Base-by-base conservation (phyloP, 1,284 basidiomycete genomes). In the Irpex rosettiformis region DNA sequence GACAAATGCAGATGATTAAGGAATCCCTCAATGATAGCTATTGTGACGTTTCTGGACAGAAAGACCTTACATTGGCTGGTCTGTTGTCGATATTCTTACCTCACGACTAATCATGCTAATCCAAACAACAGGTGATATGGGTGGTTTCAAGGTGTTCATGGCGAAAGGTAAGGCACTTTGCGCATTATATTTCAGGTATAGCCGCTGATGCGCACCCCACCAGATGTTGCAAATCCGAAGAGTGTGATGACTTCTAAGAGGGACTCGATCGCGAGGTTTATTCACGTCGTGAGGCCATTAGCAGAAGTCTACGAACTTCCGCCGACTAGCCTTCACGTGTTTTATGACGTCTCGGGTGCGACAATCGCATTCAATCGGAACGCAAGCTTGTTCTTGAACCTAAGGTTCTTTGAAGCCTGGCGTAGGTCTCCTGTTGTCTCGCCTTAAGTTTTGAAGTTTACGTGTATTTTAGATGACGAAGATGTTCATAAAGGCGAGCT, bases 321-420 rank as follows among this genome's bases (percentile, higher is more conserved):
- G 0, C 76, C 85, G 16, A 76, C 82, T 0, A 89, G 88, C 57
- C 68, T 98, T 62, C 92, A 96, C 66, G 82, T 99, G 2, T 98
- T 98, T 71, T 90, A 88, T 72, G 95, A 99, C 68, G 69, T 80
- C 8, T 75, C 78, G 4, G 95, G 96, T 1, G 89, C 87, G 1
- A 76, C 90, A 18, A 97, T 98, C 61, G 96, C 96, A 0, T 98
- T 98, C 79, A 99, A 98, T 72, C 80, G 94, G 28, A 88, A 86
- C 55, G 94, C 93, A 2, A 89, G 89, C 59, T 80, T 99, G 28
- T 98, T 94, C 75, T 77, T 98, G 64, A 98, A 98, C 70, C 75
- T 96, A 25, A 80, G 93, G 40, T 97, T 89, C 70, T 96, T 87
- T 64, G 81, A 91, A 67, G 85, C 88, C 59, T 95, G 94, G 94